Base-by-base conservation (phyloP, 2,329 filamentous ascomycete species). In the Fusarium sp. region DNA sequence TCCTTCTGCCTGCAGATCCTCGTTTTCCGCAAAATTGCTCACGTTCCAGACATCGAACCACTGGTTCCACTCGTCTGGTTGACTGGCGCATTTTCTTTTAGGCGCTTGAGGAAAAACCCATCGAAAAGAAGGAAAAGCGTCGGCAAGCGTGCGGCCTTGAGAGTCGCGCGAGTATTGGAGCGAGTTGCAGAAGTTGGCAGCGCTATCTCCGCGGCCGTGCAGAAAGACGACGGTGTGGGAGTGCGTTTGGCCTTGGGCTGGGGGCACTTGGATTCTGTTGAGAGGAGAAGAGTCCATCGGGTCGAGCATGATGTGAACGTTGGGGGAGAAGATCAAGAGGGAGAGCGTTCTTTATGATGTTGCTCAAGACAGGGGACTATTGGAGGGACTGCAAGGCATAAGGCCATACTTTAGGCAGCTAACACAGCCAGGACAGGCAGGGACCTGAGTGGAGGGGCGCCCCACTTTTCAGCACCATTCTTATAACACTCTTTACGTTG, bases 1-100 rank as follows among this genome's bases (percentile, higher is more conserved):
- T 0, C 85, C 85, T 0, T 76, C 69, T 1, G 76, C 75, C 73
- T 87, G 84, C 7, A 84, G 63, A 6, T 84, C 82, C 64, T 87
- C 83, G 15, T 77, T 73, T 14, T 83, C 77, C 1, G 78, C 45
- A 26, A 84, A 81, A 60, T 84, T 77, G 20, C 77, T 71, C 1
- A 82, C 77, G 53, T 84, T 83, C 78, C 80, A 84, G 48, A 87
- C 80, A 71, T 88, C 85, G 73, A 87, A 88, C 86, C 85, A 88
- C 70, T 86, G 84, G 12, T 81, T 79, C 60, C 71, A 60, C 11
- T 74, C 65, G 30, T 79, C 30, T 11, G 67, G 69, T 17, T 58
- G 64, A 7, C 56, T 64, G 57, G 79, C 77, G 48, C 76, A 71
- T 53, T 76, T 42, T 56, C 76, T 74, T 38, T 74, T 26, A 14